Evolutionary conservation across 2,329 filamentous ascomycete species (phyloP), one percentile per base, ranked within the genome.

Genomic region (Teratosphaeria gauchensis): DNA sequence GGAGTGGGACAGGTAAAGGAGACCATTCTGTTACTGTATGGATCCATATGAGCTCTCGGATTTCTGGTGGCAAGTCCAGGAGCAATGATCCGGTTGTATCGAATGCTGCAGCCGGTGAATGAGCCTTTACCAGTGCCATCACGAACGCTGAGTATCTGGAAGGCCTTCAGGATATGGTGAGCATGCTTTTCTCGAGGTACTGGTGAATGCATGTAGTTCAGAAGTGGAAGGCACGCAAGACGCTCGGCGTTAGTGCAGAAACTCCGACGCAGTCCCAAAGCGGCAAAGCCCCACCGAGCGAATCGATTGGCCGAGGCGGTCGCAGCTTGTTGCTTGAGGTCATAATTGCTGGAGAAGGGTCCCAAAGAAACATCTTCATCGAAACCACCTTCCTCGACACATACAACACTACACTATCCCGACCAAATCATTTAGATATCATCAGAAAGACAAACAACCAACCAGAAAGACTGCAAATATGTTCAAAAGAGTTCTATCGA

Each of bases 401-500:
- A n/a, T 48, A 24, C 42, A 21, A 48, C 16, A 21, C 9, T 11
- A 48, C 16, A 19, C 9, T 7, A 16, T 2, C 4, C 11, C 42
- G 9, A 21, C 14, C n/a, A 16, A 48, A 48, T 2, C 42, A 4
- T 21, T 21, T n/a, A 4, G n/a, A 2, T 19, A 19, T 11, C 42
- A 48, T 48, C 42, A 48, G n/a, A 19, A 11, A 48, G 16, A 21
- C 3, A 19, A 21, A 1, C 42, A 48, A 8, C 5, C 1, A 24
- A 8, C n/a, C 21, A 11, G 3, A 48, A n/a, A 21, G n/a, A 48
- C 42, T 7, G 42, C 2, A 8, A 77, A 62, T 66, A 85, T 84
- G 82, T 83, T 84, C 73, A 80, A 77, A 68, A 78, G 82, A 76
- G 75, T 80, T 63, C 72, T 81, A 69, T 75, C 80, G 63, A 75